Percentiles rank a stretch among this genome's conserved stretches.
Evolutionary conservation across 2,329 filamentous ascomycete species (phyloP).

Genomic region (Bisporella sp.): DNA sequence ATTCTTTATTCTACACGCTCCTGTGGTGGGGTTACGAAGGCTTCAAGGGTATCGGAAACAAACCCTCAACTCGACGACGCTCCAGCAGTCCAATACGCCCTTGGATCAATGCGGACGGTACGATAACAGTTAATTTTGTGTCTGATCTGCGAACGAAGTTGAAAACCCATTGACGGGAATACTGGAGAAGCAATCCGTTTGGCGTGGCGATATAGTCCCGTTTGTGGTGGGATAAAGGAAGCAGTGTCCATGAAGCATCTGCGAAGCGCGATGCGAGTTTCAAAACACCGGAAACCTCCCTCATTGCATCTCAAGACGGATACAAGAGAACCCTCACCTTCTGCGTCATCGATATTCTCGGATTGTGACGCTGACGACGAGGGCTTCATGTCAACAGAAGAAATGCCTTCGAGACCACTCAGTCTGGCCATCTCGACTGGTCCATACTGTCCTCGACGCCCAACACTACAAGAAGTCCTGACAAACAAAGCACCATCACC

Average conservation of each 20-base stretch:
- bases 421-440: conserved; percentile 36
- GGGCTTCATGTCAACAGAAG: conserved; percentile 40
- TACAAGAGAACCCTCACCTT: conserved; percentile 23
- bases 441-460: conserved; percentile 52
- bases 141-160: neutral
- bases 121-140: conserved; percentile 16
- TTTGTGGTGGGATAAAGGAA: conserved; percentile 3
- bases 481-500: conserved; percentile 79
- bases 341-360: conserved; percentile 26
- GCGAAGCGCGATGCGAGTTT: conserved; percentile 28
- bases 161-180: too few species aligned
- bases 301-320: conserved; percentile 21
- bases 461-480: conserved; percentile 80
- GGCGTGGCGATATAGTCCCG: too few species aligned
- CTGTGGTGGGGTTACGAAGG: conserved; percentile 10
- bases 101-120: conserved; percentile 18
- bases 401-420: conserved; percentile 37
- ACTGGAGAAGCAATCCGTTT: too few species aligned
- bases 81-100: conserved; percentile 13
- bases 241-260: conserved; percentile 38
- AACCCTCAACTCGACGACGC: conserved; percentile 7
- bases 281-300: conserved; percentile 26
- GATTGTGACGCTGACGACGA: conserved; percentile 41
- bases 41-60: conserved; percentile 15
- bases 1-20: conserved; percentile 17